Base-by-base conservation (phyloP, 768 basidiomycete species). In the Termitomyces sp. region DNA sequence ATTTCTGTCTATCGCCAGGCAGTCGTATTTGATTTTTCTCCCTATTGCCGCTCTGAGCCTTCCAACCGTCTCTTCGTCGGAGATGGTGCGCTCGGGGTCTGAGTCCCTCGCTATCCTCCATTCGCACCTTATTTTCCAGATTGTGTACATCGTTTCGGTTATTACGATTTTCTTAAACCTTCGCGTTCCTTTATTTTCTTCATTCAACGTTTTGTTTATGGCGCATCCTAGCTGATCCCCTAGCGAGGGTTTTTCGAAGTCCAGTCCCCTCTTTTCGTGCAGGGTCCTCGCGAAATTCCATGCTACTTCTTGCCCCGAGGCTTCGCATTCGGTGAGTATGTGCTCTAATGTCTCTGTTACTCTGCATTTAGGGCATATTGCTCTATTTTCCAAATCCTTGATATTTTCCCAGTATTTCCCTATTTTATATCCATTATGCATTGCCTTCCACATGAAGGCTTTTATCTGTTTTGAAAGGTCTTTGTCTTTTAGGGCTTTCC, bases 121-220 rank as follows among this genome's bases (percentile, higher is more conserved):
- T 20, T 70, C 62, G 37, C 70, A 71, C 29, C 73, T 43, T 9
- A 70, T n/a, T n/a, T 61, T 64, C 74, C 73, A 75, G 14, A 73
- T 74, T 0, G 71, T 66, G 60, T 73, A 63, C 0, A 71, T 64
- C 0, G 70, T 65, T 58, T 75, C 73, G 5, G 72, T 67, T 7
- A 74, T 58, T 1, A 72, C 4, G 3, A 72, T 73, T 9, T 59
- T 42, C 29, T 61, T 61, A 0, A 73, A 66, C 5, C 71, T 4
- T 3, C 45, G 4, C 0, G 7, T n/a, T 1, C 20, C 45, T 25
- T 46, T 25, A 8, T 46, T 6, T 20, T n/a, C 20, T 4, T 46
- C 20, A 1, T 4, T 46, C 20, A 4, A 0, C 7, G 2, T 46
- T 4, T 25, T 46, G 10, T 2, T 12, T 6, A 56, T 64, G 0